Base-by-base conservation (phyloP, 2,329 filamentous ascomycete genomes). In the Pestalotiopsis sp. region DNA sequence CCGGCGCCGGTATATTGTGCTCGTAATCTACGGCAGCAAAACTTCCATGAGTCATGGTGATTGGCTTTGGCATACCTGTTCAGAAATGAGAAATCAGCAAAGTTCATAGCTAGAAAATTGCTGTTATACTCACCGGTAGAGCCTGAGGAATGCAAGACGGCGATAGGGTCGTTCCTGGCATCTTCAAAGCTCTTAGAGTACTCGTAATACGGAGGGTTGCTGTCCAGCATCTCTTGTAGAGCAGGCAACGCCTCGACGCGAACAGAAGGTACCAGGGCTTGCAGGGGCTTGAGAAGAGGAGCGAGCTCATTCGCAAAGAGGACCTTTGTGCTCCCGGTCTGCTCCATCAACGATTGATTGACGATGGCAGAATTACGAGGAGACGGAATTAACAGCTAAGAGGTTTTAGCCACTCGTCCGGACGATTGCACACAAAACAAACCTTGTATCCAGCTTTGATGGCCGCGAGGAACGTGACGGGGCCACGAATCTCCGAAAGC, bases 361-460 rank as follows among this genome's bases (percentile, higher is more conserved):
- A 68, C 61, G 9, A 63, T 31, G 3, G 70, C 27, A 0, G 70
- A 61, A 52, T 73, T 73, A 1, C 72, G 67, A 5, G 71, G 72
- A 7, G 72, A 74, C 4, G 70, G 69, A 4, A 71, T 27, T 1
- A 74, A 57, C 23, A 73, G 62, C 70, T 74, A 36, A 58, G 11
- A 20, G 7, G 31, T 14, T 56, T 68, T 27, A 41, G 62, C 14
- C 17, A 41, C 12, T 11, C 14, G 31, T 36, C 6, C 31, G 31
- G 31, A 36, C 31, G 31, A 2, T 36, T 7, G 11, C 45, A 13
- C 14, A 3, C 20, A 39, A n/a, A 23, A 56, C 49, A 17, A 17
- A 72, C 78, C 57, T 78, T 79, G 61, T 80, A 79, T 2, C 79
- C 80, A 39, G 75, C 76, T 69, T 81, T 81, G 58, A 80, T 76